Evolutionary conservation across 371 early-diverging fungal species (phyloP), one percentile per base, ranked within the genome.

Genomic region (Nosema muscidifuracis): DNA sequence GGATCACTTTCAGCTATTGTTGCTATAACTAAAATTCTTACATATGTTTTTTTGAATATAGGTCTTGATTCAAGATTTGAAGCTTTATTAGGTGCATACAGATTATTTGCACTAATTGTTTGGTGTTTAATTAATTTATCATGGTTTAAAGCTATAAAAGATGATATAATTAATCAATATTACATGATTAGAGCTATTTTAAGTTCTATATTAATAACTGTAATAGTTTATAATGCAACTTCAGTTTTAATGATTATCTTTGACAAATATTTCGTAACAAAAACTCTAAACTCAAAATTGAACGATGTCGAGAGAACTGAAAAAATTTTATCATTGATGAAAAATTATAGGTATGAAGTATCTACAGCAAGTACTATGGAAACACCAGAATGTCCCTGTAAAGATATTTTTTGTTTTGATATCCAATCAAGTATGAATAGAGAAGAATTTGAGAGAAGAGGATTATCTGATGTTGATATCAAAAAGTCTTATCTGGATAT

Each of bases 281-380:
- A 63, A 57, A 70, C 73, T 22, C 71, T 83, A 28, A 73, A 71
- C 20, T 43, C 33, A 9, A 83, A 83, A 66, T 61, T 78, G 0
- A 67, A 75, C 30, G 76, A 80, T 33, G 73, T 78, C 0, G 72
- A 80, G n/a, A 64, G 71, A 50, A 81, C 68, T 22, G 82, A 83
- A 42, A 77, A 62, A 50, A 80, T 83, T 12, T 20, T 83, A 30
- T 44, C 43, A n/a, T 26, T 65, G 7, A 73, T 83, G 75, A 69
- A 79, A 56, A 77, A 67, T 28, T 81, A 55, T 72, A 73, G 79
- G 56, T 78, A 80, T 60, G 80, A 79, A n/a, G 44, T 71, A 16
- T 43, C 62, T 0, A 69, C 72, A 0, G 18, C 53, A 20, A 47
- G 47, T 18, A 33, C 34, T n/a, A 10, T 26, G 0, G 44, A 13